Percentiles rank a stretch among this genome's conserved stretches.
Conservation (phyloP, 2,329 filamentous ascomycete genomes). For the Fusarium brevicatenulatum region DNA sequence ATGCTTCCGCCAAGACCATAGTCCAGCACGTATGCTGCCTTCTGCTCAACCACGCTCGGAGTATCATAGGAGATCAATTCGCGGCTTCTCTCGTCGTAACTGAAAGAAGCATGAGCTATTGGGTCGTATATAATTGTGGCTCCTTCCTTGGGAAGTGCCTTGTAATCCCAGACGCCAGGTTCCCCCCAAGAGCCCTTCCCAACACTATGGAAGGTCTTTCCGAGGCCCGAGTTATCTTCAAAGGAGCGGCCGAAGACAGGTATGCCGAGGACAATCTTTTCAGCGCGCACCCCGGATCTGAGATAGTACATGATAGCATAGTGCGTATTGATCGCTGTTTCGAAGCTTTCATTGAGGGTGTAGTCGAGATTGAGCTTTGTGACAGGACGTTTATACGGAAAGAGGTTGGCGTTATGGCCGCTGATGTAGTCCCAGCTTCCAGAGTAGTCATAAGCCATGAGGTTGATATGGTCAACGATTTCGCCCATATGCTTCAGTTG, state of each 20-base stretch:
- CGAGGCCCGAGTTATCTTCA: constrained; percentile 21
- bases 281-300: constrained; percentile 4
- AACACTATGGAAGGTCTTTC: constrained; percentile 22
- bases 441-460: constrained; percentile 35
- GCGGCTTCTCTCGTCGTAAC: constrained; percentile 22
- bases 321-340: constrained; percentile 6
- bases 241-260: constrained; percentile 34
- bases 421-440: constrained; percentile 44
- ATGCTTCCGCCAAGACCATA: constrained; percentile 29
- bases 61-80: constrained; percentile 34
- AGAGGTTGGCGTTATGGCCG: constrained; percentile 32
- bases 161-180: constrained; percentile 33
- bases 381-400: constrained; percentile 52
- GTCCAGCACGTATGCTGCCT: constrained; percentile 20
- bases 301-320: constrained; percentile 20
- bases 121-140: constrained; percentile 19
- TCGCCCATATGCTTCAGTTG: constrained; percentile 13
- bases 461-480: constrained; percentile 26
- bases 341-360: constrained; percentile 1
- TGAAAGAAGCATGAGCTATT: constrained; percentile 28
- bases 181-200: constrained; percentile 29
- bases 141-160: constrained; percentile 26
- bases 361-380: constrained; percentile 19
- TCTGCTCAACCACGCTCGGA: constrained; percentile 14
- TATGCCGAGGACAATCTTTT: constrained; percentile 34